Evolutionary conservation across 2,329 filamentous ascomycete species (phyloP).

Genomic region (Trichoderma sp.): DNA sequence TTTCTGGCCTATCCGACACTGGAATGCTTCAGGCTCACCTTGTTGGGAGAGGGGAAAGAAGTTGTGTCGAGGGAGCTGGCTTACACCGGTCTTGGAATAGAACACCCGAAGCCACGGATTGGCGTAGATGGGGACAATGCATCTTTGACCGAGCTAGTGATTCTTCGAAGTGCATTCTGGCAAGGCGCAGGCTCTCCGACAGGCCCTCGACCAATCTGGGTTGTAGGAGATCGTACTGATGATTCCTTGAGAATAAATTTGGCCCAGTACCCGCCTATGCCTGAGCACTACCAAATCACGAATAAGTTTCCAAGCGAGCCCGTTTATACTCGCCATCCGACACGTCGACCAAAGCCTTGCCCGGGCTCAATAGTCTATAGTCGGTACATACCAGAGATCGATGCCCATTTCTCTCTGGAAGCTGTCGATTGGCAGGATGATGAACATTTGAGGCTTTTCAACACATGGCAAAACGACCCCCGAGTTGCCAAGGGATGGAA

Average conservation of each 20-base stretch:
- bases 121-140: conserved; percentile 12
- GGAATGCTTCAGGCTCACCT: conserved; percentile 27
- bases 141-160: conserved; percentile 30
- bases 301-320: conserved; percentile 29
- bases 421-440: conserved; percentile 62
- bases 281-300: conserved; percentile 37
- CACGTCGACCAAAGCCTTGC: conserved; percentile 64
- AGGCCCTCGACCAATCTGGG: conserved; percentile 60
- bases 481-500: conserved; percentile 75
- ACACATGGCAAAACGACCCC: conserved; percentile 77
- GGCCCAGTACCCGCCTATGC: background rate
- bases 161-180: conserved; percentile 59
- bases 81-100: conserved; percentile 38
- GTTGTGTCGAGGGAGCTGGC: conserved; percentile 35
- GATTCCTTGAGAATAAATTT: conserved; percentile 33
- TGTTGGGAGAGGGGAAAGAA: conserved; percentile 24
- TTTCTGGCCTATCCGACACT: conserved; percentile 33
- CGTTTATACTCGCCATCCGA: conserved; percentile 56
- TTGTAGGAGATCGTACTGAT: conserved; percentile 38
- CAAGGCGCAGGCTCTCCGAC: conserved; percentile 64
- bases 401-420: conserved; percentile 71
- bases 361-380: conserved; percentile 69
- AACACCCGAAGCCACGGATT: conserved; percentile 40
- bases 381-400: conserved; percentile 69
- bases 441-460: conserved; percentile 65